Evolutionary conservation across 1,139 yeast species (phyloP), one percentile per base, ranked within the genome.

Genomic region (Citeromyces siamensis): DNA sequence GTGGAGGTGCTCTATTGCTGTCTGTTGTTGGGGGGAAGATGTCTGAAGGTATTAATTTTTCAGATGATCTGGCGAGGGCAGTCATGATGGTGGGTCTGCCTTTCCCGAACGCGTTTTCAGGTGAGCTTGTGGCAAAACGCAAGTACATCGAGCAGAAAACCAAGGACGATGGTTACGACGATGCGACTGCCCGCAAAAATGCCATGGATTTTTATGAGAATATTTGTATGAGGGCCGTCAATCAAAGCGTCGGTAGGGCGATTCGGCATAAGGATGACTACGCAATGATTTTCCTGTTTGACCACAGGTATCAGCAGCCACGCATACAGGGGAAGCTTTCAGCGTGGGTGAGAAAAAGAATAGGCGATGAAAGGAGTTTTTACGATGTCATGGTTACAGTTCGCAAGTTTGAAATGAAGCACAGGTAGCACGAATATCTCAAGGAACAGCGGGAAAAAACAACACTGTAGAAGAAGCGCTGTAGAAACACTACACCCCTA

Each of bases 1-100:
- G 21, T 26, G 39, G 32, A 19, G 93, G 94, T 0, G 90, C 94
- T 0, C 48, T 82, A 2, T 56, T 90, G 5, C 64, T 88, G 21
- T 77, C 95, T 0, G 95, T 90, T 1, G 95, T 90, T 12, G 96
- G 96, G 2, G 98, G 97, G 0, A 81, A 81, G 49, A 65, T 90
- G 62, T 84, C 95, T 0, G 98, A 88, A 55, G 98, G 98, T 5
- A 90, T 88, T 37, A 88, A 88, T 51, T 88, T 90, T 52, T 73
- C 88, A 3, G 93, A 86, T 51, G 74, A 80, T 33, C 59, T 90
- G 19, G 95, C 96, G 1, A 64, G 97, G 43, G 90, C 85, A 0
- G 93, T 90, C 0, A 62, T 85, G 2, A 80, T 90, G 83, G 64
- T 85, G 9, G 98, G 97, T 0, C 55, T 90, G 34, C 97, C 98